These are phyloP conservation scores for Paraphoma sp. DNA, from an alignment of 2,329 filamentous ascomycete species.

Conservation along the genomic window DNA sequence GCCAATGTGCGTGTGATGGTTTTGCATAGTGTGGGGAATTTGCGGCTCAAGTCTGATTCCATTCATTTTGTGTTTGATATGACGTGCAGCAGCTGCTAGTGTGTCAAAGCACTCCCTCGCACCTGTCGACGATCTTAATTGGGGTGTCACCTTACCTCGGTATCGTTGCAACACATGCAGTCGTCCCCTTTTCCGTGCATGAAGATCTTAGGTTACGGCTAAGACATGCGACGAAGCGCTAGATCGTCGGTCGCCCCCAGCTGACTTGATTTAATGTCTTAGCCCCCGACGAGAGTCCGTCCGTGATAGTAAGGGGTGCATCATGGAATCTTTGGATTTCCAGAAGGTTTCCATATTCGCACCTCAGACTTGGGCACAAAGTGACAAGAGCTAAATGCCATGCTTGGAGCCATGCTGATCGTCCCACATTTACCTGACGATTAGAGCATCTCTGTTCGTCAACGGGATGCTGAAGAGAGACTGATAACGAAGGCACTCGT, in stretches of 20 bases:
- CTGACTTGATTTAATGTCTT: background rate
- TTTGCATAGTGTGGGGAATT: constrained; percentile 12
- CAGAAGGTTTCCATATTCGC: background rate
- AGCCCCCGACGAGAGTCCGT: too few relatives aligned
- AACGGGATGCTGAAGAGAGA: too few relatives aligned
- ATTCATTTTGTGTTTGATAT: constrained; percentile 2
- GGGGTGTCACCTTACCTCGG: constrained; percentile 1
- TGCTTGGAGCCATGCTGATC: too few relatives aligned
- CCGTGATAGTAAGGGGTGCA: too few relatives aligned
- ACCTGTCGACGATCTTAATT: constrained; percentile 1
- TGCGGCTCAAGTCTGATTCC: constrained; percentile 13
- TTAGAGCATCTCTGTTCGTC: background rate
- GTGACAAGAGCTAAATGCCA: too few relatives aligned
- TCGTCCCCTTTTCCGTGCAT: background rate
- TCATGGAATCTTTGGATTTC: too few relatives aligned
- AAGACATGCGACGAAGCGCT: background rate
- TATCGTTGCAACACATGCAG: background rate
- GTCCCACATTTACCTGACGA: background rate
- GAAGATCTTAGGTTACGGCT: background rate
- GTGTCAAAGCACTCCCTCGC: background rate
- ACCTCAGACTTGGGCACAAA: too few relatives aligned
- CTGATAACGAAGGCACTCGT: too few relatives aligned
- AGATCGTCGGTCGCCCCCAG: background rate
- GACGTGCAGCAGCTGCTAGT: background rate
- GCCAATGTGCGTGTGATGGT: constrained; percentile 7